Evolutionary conservation across 1,284 basidiomycete species (phyloP).

Genomic region (Ganoderma boninense): DNA sequence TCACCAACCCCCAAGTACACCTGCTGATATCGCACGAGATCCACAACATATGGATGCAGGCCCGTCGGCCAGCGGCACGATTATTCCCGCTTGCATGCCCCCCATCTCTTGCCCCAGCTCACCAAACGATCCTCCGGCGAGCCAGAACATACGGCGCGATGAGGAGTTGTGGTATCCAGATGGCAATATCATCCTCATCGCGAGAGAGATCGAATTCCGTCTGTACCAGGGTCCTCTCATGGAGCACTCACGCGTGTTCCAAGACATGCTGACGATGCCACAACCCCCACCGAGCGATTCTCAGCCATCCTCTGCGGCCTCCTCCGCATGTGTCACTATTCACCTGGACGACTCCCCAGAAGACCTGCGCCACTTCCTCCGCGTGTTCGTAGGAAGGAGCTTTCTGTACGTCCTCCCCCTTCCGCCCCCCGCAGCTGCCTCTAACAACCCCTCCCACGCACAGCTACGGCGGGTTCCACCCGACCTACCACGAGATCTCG

Average conservation of each 20-base stretch:
- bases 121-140: neutral
- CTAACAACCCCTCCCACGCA: neutral
- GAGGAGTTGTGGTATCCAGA: constrained; percentile 1
- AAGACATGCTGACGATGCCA: constrained; percentile 1
- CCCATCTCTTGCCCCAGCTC: neutral
- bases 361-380: constrained; percentile 18
- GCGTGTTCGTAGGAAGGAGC: constrained; percentile 8
- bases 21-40: neutral
- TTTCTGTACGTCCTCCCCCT: constrained; percentile 1
- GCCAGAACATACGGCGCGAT: neutral
- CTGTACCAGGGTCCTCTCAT: constrained; percentile 6
- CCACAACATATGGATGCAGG: neutral
- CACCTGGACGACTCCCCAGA: constrained; percentile 14
- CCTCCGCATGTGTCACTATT: constrained; percentile 3
- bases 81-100: no score
- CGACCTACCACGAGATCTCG: constrained; percentile 10
- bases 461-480: constrained; percentile 4
- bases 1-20: neutral
- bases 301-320: neutral
- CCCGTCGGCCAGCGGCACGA: no score
- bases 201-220: neutral
- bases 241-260: constrained; percentile 6
- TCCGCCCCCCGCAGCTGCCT: neutral
- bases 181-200: constrained; percentile 10
- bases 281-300: neutral